Evolutionary conservation across 192 early-diverging fungal genomes (phyloP).

Genomic region (Coemansia sp.): DNA sequence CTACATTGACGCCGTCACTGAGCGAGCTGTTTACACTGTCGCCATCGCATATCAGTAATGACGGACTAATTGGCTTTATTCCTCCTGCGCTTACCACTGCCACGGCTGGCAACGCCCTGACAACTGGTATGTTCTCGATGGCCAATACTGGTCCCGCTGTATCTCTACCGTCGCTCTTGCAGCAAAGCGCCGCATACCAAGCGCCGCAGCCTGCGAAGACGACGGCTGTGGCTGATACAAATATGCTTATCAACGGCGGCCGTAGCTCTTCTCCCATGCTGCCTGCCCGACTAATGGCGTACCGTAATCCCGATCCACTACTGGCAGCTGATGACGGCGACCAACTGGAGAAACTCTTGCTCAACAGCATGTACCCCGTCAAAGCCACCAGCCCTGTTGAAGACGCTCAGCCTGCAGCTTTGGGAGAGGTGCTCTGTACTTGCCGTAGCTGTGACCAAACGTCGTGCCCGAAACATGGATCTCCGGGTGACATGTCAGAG

Average conservation of each 20-base stretch:
- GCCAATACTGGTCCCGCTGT: background rate
- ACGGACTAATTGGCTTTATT: constrained; percentile 33
- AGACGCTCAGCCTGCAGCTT: background rate
- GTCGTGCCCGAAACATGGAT: constrained; percentile 51
- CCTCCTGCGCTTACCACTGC: constrained; percentile 12
- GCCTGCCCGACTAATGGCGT: constrained; percentile 49
- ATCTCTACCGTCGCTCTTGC: constrained; percentile 4
- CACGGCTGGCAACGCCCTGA: background rate
- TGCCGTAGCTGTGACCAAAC: constrained; percentile 26
- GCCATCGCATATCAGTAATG: constrained; percentile 17
- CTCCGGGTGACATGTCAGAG: constrained; percentile 34
- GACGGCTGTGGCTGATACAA: background rate
- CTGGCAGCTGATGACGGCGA: constrained; percentile 38
- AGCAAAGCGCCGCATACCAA: constrained; percentile 18
- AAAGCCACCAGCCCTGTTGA: background rate
- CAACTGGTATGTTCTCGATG: background rate
- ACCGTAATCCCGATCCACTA: constrained; percentile 51
- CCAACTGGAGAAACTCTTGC: constrained; percentile 49
- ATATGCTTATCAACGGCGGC: background rate
- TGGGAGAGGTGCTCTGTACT: constrained; percentile 18
- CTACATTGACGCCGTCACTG: constrained; percentile 26
- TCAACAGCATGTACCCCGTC: constrained; percentile 36
- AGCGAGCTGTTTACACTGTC: constrained; percentile 46
- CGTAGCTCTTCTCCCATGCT: constrained; percentile 13
- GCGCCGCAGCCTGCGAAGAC: background rate